Evolutionary conservation across 164 flowering plant species (phyloP).

Genomic region (Umbellularia californica): DNA sequence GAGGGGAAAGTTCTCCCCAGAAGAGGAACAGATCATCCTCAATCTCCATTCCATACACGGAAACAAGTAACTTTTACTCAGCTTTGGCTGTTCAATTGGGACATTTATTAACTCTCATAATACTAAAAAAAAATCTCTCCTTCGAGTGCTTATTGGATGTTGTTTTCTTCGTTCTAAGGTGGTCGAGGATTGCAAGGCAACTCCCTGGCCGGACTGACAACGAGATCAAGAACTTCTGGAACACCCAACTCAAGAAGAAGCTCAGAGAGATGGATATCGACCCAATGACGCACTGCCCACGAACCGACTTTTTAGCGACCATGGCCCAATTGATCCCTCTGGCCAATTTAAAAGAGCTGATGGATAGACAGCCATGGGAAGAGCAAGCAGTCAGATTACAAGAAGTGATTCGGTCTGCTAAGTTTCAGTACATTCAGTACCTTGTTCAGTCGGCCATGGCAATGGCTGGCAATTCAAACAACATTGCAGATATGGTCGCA

Average conservation of each 20-base stretch:
- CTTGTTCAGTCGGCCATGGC: constrained; percentile 46
- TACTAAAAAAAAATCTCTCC: background rate
- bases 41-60: constrained; percentile 70
- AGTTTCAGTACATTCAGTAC: constrained; percentile 50
- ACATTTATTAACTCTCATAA: background rate
- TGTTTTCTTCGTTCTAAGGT: constrained; percentile 26
- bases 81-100: background rate
- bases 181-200: constrained; percentile 81
- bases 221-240: constrained; percentile 82
- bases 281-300: constrained; percentile 72
- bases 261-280: constrained; percentile 74
- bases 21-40: constrained; percentile 65
- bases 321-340: constrained; percentile 60
- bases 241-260: constrained; percentile 80
- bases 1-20: constrained; percentile 58
- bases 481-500: constrained; percentile 33
- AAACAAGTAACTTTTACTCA: constrained; percentile 47
- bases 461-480: constrained; percentile 10
- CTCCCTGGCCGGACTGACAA: constrained; percentile 77
- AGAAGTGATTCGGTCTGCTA: constrained; percentile 60
- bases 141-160: background rate
- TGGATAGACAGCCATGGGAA: constrained; percentile 40
- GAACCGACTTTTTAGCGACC: constrained; percentile 60
- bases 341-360: constrained; percentile 45
- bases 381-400: constrained; percentile 54